Base-by-base conservation (phyloP, 495 filamentous ascomycete genomes). In the Echria macrotheca region DNA sequence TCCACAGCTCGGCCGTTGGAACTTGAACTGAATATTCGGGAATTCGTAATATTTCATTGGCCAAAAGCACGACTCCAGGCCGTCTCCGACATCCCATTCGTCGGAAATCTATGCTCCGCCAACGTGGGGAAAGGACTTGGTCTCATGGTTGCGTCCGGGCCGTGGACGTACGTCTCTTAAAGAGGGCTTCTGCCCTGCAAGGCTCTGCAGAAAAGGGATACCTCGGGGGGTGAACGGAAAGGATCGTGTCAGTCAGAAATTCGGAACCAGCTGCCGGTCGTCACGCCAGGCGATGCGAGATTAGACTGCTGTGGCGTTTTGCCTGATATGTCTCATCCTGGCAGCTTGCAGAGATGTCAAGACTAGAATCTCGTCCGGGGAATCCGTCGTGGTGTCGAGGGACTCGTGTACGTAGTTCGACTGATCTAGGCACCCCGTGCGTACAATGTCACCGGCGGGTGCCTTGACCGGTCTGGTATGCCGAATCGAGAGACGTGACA, bases 41-140 rank as follows among this genome's bases (percentile, higher is more conserved):
- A 54, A 54, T 49, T 40, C 22, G 25, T 11, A 15, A 19, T 40
- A 12, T 55, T 46, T 36, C 18, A 55, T 55, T 55, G 52, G 52
- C 28, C 32, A 23, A 40, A 10, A 31, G 24, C n/a, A n/a, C n/a
- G 24, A 33, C 25, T 12, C 35, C 45, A 41, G 29, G 11, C 9
- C 33, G 40, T 25, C 18, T 42, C 41, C 33, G 23, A n/a, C 31
- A 23, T 26, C 47, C 37, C 28, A 55, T 55, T 55, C 46, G 52
- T 41, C 29, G 22, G 25, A 41, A 55, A 35, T 50, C 37, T 18
- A 25, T 32, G 22, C 6, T 12, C 24, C 44, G 44, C 41, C 31
- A 24, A 19, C 49, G 32, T 46, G 39, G 39, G 36, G 22, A 37
- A 45, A 14, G 24, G 26, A 21, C 23, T 29, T 18, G 52, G 14